These are phyloP conservation scores for Quercus tomentella DNA, from an alignment of 331 rosid species.

Conservation along the genomic window DNA sequence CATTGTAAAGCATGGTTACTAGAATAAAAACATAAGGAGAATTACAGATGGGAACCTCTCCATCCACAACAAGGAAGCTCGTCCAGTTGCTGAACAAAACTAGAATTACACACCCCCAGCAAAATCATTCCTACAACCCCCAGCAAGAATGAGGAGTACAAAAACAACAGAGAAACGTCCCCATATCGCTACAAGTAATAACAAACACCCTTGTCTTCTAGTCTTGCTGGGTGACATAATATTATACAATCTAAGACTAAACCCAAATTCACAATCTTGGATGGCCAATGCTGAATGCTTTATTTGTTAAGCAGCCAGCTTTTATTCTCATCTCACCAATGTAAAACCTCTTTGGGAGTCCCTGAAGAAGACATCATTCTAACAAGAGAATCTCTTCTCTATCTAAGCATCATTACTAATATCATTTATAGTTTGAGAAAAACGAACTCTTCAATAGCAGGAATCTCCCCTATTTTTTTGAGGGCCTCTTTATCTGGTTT, in stretches of 20 bases:
- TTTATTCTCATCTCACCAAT: background rate
- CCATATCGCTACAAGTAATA: background rate
- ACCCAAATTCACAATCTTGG: background rate
- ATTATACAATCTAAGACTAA: background rate
- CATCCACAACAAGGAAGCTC: no score
- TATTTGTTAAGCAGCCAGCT: background rate
- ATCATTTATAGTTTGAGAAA: conserved; percentile 56
- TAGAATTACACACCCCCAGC: no score
- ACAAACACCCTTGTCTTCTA: background rate
- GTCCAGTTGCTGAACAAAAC: no score
- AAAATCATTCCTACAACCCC: no score
- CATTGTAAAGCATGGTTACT: no score
- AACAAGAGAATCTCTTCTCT: background rate
- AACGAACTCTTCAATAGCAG: conserved; percentile 83
- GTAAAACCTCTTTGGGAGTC: background rate
- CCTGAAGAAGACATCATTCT: background rate
- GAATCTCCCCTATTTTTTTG: conserved; percentile 54
- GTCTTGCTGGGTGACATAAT: background rate
- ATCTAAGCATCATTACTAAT: no score
- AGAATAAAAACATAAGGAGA: no score
- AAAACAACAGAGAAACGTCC: background rate
- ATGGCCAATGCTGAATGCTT: background rate
- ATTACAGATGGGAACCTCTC: no score
- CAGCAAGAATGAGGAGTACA: no score
- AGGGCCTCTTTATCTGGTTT: conserved; percentile 59